Evolutionary conservation across 345 rosid genomes (phyloP).

Genomic region (Carallia brachiata): DNA sequence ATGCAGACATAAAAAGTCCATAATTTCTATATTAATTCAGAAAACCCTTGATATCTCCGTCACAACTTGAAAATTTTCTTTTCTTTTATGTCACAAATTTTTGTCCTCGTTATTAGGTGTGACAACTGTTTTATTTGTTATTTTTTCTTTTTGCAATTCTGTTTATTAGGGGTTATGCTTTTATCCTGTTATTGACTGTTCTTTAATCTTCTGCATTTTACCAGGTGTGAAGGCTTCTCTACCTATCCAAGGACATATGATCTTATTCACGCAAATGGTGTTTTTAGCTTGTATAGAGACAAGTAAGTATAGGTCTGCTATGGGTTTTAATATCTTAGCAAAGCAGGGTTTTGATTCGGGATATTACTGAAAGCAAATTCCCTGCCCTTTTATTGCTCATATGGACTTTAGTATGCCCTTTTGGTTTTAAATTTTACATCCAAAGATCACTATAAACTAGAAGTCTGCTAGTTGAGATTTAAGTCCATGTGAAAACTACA

Average conservation of each 20-base stretch:
- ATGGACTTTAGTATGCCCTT: background rate
- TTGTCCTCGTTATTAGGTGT: no score
- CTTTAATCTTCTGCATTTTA: background rate
- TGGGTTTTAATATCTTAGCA: background rate
- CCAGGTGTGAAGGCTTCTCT: constrained; percentile 37
- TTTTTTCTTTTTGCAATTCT: no score
- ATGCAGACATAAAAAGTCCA: background rate
- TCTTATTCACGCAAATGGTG: constrained; percentile 33
- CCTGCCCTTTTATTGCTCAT: background rate
- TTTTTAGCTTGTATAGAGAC: constrained; percentile 34
- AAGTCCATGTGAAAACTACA: background rate
- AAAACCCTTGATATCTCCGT: background rate
- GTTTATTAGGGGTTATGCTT: no score
- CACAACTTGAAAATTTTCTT: no score
- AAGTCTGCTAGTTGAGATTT: no score
- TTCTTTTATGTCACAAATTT: no score
- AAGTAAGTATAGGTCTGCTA: constrained; percentile 20
- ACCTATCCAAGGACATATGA: constrained; percentile 37
- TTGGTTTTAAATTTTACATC: background rate
- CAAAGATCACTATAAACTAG: background rate
- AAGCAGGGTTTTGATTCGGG: background rate
- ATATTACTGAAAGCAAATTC: background rate
- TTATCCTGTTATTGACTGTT: no score
- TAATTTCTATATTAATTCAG: background rate
- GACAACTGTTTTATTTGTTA: no score